Evolutionary conservation across 2,329 filamentous ascomycete genomes (phyloP).

Genomic region (Trematosphaeria pertusa): DNA sequence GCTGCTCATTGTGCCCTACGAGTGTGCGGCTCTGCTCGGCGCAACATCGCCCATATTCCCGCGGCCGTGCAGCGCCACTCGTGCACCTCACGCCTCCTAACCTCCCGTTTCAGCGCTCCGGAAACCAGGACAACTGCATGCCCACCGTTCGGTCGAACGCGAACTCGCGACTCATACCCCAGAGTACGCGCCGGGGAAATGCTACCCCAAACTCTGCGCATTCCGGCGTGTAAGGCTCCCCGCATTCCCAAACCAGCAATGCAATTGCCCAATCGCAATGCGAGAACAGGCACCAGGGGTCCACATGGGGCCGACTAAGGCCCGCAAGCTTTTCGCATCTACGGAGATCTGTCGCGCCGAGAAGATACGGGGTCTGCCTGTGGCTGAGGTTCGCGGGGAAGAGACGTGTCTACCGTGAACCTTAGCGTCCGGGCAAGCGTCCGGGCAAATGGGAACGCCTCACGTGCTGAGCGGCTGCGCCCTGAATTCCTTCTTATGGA

Average conservation of each 20-base stretch:
- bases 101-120: slow-evolving; percentile 13
- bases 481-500: not conserved
- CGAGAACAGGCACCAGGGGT: no score
- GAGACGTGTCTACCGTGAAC: not conserved
- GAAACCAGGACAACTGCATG: slow-evolving; percentile 16
- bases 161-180: slow-evolving; percentile 8
- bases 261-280: no score
- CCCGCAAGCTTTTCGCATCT: not conserved
- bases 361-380: not conserved
- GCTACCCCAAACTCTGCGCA: no score
- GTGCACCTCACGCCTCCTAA: slow-evolving; percentile 6
- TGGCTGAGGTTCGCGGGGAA: not conserved
- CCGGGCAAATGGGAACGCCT: not conserved
- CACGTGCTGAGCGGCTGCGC: not conserved
- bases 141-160: slow-evolving; percentile 33
- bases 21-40: not conserved
- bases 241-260: not conserved
- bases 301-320: no score
- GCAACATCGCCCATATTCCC: slow-evolving; percentile 1
- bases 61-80: not conserved
- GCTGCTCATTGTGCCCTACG: not conserved
- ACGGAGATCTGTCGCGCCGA: not conserved
- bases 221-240: no score
- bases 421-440: not conserved
- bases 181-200: not conserved